Evolutionary conservation across 768 basidiomycete genomes (phyloP).

Genomic region (Rickenella mellea): DNA sequence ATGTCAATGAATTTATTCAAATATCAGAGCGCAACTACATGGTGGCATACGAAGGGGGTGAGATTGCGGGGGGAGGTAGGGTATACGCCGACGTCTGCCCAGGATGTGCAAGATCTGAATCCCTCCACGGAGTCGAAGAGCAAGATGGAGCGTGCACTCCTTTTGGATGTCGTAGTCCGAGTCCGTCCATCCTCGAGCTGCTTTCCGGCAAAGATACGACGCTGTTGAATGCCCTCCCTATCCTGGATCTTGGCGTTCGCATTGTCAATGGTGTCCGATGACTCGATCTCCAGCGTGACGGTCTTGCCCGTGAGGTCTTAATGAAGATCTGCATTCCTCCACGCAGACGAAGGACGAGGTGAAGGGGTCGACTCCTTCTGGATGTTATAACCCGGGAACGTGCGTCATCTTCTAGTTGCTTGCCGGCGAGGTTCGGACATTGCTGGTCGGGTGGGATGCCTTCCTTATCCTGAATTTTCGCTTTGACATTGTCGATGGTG

Average conservation of each 20-base stretch:
- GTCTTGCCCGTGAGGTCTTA: conserved; percentile 73
- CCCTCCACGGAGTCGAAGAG: conserved; percentile 96
- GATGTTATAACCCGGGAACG: conserved; percentile 75
- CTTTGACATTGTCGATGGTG: conserved; percentile 83
- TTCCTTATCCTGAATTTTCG: conserved; percentile 78
- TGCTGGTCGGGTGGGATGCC: conserved; percentile 85
- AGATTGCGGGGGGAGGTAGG: too few relatives aligned
- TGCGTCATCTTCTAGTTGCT: conserved; percentile 91
- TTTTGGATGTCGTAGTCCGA: conserved; percentile 76
- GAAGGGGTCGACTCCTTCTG: conserved; percentile 71
- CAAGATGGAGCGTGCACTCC: conserved; percentile 61
- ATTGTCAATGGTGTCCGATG: conserved; percentile 68
- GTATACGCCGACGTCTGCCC: too few relatives aligned
- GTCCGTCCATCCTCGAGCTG: conserved; percentile 74
- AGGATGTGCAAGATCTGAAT: conserved; percentile 96
- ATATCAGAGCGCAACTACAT: too few relatives aligned
- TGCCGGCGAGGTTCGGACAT: conserved; percentile 87
- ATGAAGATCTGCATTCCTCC: conserved; percentile 62
- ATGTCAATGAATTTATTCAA: too few relatives aligned
- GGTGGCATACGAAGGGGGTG: too few relatives aligned
- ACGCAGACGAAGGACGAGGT: conserved; percentile 65
- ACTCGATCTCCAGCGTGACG: conserved; percentile 68
- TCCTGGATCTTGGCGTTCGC: conserved; percentile 76
- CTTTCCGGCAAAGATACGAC: conserved; percentile 75
- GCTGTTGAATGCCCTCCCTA: conserved; percentile 74